Conservation (phyloP, 257 asterid genomes). For the Craterostigma plantagineum region DNA sequence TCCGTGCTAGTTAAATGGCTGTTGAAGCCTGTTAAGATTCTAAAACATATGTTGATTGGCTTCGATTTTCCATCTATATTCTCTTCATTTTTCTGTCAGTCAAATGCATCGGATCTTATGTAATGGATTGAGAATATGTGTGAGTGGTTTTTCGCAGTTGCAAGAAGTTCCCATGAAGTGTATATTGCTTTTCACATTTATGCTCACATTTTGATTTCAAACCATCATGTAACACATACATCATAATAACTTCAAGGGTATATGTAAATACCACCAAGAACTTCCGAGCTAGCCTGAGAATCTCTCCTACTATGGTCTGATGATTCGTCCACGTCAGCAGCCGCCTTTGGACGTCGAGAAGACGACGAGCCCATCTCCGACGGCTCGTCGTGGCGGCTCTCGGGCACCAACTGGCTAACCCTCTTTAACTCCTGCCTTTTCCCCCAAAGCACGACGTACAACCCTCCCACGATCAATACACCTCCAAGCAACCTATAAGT, state of each 20-base stretch:
- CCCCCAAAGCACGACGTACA: constrained; percentile 1
- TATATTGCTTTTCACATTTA: no score
- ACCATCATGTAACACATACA: no score
- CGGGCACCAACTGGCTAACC: not conserved
- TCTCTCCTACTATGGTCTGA: not conserved
- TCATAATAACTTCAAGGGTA: not conserved
- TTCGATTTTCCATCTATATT: no score
- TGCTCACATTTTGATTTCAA: no score
- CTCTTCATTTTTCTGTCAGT: no score
- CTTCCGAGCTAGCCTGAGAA: not conserved
- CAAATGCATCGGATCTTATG: no score
- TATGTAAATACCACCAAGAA: not conserved
- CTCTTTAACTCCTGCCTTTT: not conserved
- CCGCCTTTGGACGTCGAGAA: not conserved
- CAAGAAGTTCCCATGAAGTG: no score
- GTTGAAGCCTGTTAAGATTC: no score
- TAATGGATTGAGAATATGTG: no score
- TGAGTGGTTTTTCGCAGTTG: no score
- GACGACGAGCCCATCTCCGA: not conserved
- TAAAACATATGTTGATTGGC: no score
- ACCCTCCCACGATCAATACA: not conserved
- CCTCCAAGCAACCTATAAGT: constrained; percentile 2
- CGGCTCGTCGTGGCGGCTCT: not conserved
- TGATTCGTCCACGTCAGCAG: not conserved
- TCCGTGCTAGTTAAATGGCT: not conserved